Percentiles rank a stretch among this genome's conserved stretches.
Evolutionary conservation across 2,329 filamentous ascomycete species (phyloP).

Genomic region (Chaetomiaceae sp.): DNA sequence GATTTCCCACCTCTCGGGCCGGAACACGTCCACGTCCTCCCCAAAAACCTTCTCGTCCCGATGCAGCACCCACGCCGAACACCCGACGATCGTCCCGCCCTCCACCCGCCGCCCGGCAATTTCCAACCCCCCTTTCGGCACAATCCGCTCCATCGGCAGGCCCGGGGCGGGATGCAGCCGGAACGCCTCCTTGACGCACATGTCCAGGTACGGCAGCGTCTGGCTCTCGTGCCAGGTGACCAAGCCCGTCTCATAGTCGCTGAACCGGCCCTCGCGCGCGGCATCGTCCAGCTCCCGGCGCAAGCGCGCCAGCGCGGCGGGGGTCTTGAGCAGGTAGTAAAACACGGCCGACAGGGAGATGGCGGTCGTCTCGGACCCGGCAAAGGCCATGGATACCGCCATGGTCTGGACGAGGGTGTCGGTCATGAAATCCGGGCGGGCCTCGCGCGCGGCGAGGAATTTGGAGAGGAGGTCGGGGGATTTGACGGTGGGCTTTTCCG

Average conservation of each 20-base stretch:
- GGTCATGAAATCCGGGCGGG: conserved; percentile 67
- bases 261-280: conserved; percentile 47
- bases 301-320: conserved; percentile 49
- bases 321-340: conserved; percentile 67
- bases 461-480: conserved; percentile 64
- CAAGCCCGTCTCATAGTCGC: conserved; percentile 50
- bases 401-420: conserved; percentile 66
- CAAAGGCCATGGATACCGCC: conserved; percentile 68
- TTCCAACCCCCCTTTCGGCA: conserved; percentile 59
- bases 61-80: conserved; percentile 72
- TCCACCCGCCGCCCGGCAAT: conserved; percentile 60
- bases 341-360: conserved; percentile 69
- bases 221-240: conserved; percentile 68
- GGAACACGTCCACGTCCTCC: conserved; percentile 58
- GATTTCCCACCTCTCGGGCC: conserved; percentile 60
- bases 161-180: conserved; percentile 71
- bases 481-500: conserved; percentile 36
- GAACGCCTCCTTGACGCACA: conserved; percentile 73
- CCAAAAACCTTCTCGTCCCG: conserved; percentile 65
- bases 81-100: conserved; percentile 70
- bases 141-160: conserved; percentile 67
- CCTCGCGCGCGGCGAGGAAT: conserved; percentile 64
- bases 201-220: conserved; percentile 70
- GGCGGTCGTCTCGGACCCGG: conserved; percentile 75
- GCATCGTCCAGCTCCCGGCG: conserved; percentile 60